Evolutionary conservation across 1,284 basidiomycete species (phyloP), one percentile per base, ranked within the genome.

Genomic region (Naganishia liquefaciens): DNA sequence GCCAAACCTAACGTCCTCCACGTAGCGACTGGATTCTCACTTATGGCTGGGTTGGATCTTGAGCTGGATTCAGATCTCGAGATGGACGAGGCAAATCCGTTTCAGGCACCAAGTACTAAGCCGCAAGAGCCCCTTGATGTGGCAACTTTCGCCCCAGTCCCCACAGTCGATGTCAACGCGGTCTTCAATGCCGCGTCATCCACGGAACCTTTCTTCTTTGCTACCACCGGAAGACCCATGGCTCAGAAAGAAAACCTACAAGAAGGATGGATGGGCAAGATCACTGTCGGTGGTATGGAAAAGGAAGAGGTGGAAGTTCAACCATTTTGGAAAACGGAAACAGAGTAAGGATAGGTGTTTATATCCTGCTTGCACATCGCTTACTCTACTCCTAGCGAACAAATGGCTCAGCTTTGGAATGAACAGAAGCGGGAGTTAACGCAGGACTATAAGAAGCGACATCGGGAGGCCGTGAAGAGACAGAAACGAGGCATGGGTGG

Each of bases 401-500:
- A 84, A 84, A 88, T 91, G 69, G 82, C 83, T 63, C 81, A 81
- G 71, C 78, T 82, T 49, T 93, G 91, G 91, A 87, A 91, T 73
- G 83, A 81, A 28, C 80, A 82, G 46, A 87, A 87, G 72, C 81
- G 82, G 1, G 86, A 87, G 62, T 77, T 92, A 74, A 93, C 91
- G 54, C 81, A 79, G 64, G 88, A 86, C 62, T 93, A 89, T 88
- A 93, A 91, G 80, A 84, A 85, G 71, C 79, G 88, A 43, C 85
- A 85, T 76, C 84, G 88, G 63, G 90, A 93, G 74, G 90, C 89
- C n/a, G 83, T 82, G 63, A 88, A 88, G 73, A 80, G 86, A 44
- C 84, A 83, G 71, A 82, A 84, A 68, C 80, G 88, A 57, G 81
- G 84, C 70, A 82, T 83, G 54, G 83, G 83, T 27, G 84, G 79